Conservation (phyloP, 352 stramenopile genomes). For the Phytophthora capsici region DNA sequence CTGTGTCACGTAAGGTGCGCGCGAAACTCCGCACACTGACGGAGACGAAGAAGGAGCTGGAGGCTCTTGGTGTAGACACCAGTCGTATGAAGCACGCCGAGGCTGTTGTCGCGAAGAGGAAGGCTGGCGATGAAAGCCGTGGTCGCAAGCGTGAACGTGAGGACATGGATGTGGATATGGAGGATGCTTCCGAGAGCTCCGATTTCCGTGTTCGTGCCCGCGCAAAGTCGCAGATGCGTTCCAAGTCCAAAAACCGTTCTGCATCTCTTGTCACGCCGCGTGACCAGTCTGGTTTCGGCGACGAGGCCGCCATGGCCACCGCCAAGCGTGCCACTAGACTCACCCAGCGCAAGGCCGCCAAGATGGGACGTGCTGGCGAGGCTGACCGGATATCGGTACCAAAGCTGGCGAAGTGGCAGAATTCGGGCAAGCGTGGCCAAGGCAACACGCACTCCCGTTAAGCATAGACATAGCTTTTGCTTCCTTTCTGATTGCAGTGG, state of each 20-base stretch:
- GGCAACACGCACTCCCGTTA: slow-evolving; percentile 85
- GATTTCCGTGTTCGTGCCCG: slow-evolving; percentile 71
- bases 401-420: slow-evolving; percentile 91
- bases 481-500: slow-evolving; percentile 27
- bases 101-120: slow-evolving; percentile 71
- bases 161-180: slow-evolving; percentile 88
- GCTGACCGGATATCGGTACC: slow-evolving; percentile 78
- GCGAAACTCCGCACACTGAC: slow-evolving; percentile 73
- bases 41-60: slow-evolving; percentile 92
- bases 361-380: slow-evolving; percentile 82
- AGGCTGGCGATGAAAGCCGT: slow-evolving; percentile 70
- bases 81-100: slow-evolving; percentile 91
- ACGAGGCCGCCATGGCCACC: slow-evolving; percentile 49
- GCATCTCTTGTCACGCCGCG: slow-evolving; percentile 79
- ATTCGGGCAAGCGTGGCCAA: slow-evolving; percentile 88
- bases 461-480: slow-evolving; percentile 28
- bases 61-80: slow-evolving; percentile 91
- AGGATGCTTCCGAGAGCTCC: slow-evolving; percentile 85
- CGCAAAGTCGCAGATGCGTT: slow-evolving; percentile 73
- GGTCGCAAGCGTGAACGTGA: slow-evolving; percentile 87
- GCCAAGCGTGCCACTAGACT: slow-evolving; percentile 59
- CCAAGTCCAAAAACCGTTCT: slow-evolving; percentile 86
- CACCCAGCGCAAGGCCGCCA: slow-evolving; percentile 81
- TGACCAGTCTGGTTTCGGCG: slow-evolving; percentile 72
- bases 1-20: slow-evolving; percentile 89